Conservation (phyloP, 140 eudicot species). For the Cichorium intybus region DNA sequence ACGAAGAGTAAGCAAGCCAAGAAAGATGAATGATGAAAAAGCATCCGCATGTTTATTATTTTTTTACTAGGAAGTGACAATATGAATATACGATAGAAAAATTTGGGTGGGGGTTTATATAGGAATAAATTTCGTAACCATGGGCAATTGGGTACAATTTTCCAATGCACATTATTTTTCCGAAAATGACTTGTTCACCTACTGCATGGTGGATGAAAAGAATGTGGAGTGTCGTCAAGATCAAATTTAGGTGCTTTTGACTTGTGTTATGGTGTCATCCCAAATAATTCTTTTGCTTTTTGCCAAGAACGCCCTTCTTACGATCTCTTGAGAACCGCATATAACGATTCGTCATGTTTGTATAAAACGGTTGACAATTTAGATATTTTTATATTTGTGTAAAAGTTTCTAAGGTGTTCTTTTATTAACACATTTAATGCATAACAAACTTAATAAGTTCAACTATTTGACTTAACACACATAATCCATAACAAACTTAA, state of each 20-base stretch:
- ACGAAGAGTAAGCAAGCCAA: background rate
- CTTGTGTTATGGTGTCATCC: background rate
- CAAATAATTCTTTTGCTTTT: background rate
- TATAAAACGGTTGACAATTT: background rate
- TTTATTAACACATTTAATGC: too few species aligned
- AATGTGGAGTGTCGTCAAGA: conserved; percentile 19
- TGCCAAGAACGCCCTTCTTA: background rate
- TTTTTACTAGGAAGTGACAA: background rate
- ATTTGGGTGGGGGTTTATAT: background rate
- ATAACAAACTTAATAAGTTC: too few species aligned
- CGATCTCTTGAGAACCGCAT: background rate
- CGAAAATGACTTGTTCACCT: conserved; percentile 7
- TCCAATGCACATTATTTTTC: background rate
- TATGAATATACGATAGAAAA: background rate
- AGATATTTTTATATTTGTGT: too few species aligned
- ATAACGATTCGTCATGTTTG: background rate
- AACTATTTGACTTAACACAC: too few species aligned
- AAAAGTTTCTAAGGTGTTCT: too few species aligned
- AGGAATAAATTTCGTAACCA: background rate
- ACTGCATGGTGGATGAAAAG: conserved; percentile 19
- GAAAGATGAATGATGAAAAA: conserved; percentile 11
- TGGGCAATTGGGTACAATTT: background rate
- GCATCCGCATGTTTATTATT: background rate
- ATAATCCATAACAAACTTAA: too few species aligned
- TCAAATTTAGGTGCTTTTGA: background rate